Conservation (phyloP, 176 grass and related monocot genomes). For the Oryza meridionalis region DNA sequence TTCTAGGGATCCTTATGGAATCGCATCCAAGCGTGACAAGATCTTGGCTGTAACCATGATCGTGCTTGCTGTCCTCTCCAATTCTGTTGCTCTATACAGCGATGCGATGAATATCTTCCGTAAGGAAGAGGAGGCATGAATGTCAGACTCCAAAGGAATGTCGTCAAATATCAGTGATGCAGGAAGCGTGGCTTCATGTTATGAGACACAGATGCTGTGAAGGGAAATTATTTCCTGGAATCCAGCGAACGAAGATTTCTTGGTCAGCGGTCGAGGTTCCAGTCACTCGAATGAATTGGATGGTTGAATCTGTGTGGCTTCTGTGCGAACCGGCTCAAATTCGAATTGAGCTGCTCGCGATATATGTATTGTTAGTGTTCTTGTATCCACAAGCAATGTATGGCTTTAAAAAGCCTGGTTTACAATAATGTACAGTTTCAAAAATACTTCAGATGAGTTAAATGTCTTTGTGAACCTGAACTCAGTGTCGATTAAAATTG, state of each 20-base stretch:
- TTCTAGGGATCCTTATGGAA: conserved; percentile 74
- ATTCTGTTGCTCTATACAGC: conserved; percentile 81
- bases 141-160: conserved; percentile 16
- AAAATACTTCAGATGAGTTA: neutral
- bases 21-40: conserved; percentile 69
- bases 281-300: conserved; percentile 11
- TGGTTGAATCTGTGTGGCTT: conserved; percentile 13
- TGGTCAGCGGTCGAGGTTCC: neutral
- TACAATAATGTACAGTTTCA: conserved; percentile 42
- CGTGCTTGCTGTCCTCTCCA: conserved; percentile 72
- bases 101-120: conserved; percentile 58
- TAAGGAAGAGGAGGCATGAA: conserved; percentile 65
- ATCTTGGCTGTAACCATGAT: conserved; percentile 86
- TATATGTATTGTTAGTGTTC: conserved; percentile 16
- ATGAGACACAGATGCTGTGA: conserved; percentile 7
- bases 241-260: conserved; percentile 21
- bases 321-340: conserved; percentile 20
- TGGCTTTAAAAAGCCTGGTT: conserved; percentile 16
- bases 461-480: neutral
- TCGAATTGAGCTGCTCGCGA: conserved; percentile 43
- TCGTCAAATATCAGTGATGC: neutral
- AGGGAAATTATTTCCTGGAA: conserved; percentile 28
- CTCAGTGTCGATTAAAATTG: neutral
- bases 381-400: neutral
- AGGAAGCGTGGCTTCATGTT: conserved; percentile 3